Evolutionary conservation across 2,329 filamentous ascomycete genomes (phyloP).

Genomic region (Fusarium sp.): DNA sequence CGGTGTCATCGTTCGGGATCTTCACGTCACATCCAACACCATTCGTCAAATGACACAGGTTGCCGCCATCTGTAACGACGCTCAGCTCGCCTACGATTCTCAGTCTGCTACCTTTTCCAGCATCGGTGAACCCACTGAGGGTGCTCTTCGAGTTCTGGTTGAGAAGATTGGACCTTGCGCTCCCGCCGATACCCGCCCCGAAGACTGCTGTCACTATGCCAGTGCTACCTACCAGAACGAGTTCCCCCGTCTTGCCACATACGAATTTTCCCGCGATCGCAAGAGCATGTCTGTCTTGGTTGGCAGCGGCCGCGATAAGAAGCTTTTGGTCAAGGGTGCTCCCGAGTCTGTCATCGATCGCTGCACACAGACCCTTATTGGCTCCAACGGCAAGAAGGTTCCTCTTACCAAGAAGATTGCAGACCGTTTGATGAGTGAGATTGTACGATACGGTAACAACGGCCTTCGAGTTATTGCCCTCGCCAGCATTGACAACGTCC

Average conservation of each 20-base stretch:
- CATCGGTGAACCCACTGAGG: conserved; percentile 95
- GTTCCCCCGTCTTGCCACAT: conserved; percentile 82
- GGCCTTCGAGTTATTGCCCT: conserved; percentile 95
- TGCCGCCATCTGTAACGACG: conserved; percentile 87
- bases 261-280: conserved; percentile 95
- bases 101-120: conserved; percentile 80
- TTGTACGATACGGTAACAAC: conserved; percentile 89
- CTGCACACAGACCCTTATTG: conserved; percentile 84
- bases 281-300: conserved; percentile 99
- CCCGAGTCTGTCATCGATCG: conserved; percentile 94
- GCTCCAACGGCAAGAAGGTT: conserved; percentile 81
- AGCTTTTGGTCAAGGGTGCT: conserved; percentile 94
- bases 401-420: conserved; percentile 75
- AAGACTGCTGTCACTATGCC: conserved; percentile 79
- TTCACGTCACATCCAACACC: conserved; percentile 78
- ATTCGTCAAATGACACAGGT: conserved; percentile 81
- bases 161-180: conserved; percentile 94
- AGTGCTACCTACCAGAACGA: conserved; percentile 86
- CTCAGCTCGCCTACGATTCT: conserved; percentile 82
- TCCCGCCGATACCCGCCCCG: conserved; percentile 60
- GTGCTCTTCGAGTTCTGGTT: conserved; percentile 86
- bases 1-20: conserved; percentile 75
- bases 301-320: conserved; percentile 74
- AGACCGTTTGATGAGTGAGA: conserved; percentile 78
- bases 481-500: conserved; percentile 82